Evolutionary conservation across 148 eudicot genomes (phyloP), one percentile per base, ranked within the genome.

Genomic region (Chenopodium berlandieri): DNA sequence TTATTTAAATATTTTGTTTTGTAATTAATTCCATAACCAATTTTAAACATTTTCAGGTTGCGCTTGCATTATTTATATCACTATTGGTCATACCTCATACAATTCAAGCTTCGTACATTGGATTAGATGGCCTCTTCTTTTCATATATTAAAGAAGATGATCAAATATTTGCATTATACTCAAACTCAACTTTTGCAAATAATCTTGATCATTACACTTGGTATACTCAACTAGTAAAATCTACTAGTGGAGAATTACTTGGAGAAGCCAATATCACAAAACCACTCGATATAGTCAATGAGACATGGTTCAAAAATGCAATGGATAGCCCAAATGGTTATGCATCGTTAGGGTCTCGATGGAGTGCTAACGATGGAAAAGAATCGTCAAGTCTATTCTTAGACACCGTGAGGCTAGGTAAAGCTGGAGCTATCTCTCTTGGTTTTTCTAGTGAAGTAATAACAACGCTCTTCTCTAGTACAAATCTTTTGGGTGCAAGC

Each of bases 71-170:
- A 60, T 90, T 88, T 78, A 85, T 89, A 88, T 90, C 93, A 72
- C 82, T 88, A 50, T 75, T 83, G 76, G 84, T 90, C 63, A 77
- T 88, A 25, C 94, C 97, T 25, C 80, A 86, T 20, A 17, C 83
- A 63, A 85, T 87, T 23, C 90, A 94, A 52, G 84, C 88, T 32
- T 88, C 97, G 20, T 93, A 82, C 82, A 83, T 90, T 48, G 88
- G 88, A 66, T 27, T 81, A 6, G 86, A 92, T 83, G 97, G 91
- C 23, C 74, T 90, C 64, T 85, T 86, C 81, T 92, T 92, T 83
- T 87, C 94, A 22, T 94, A 89, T 73, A 76, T 81, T 75, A 79
- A 31, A 23, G 30, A 79, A 22, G 87, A 12, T 4, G 56, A 84
- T 72, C 85, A 86, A 79, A 66, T 71, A 50, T 77, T 79, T 79